Conservation (phyloP, 805 yeast genomes). For the Candida arabinofermentans region DNA sequence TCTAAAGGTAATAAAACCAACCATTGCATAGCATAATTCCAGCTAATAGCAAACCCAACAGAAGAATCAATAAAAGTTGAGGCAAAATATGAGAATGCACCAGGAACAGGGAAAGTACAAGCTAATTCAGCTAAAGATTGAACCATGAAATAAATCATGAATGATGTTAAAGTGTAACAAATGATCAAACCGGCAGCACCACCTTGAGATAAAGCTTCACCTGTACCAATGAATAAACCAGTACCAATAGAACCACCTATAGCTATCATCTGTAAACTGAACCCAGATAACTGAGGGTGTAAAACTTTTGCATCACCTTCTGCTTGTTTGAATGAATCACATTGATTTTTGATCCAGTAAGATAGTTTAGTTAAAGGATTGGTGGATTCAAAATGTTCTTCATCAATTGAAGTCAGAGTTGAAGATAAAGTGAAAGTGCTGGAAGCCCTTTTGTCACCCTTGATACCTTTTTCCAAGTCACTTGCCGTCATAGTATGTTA, state of each 20-base stretch:
- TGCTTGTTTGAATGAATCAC: conserved; percentile 26
- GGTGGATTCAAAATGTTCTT: neutral
- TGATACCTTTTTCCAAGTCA: no score
- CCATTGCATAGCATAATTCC: conserved; percentile 54
- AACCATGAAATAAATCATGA: conserved; percentile 54
- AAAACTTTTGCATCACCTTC: conserved; percentile 22
- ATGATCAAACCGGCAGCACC: conserved; percentile 65
- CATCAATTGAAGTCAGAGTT: neutral
- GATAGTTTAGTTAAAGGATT: neutral
- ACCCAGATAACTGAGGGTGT: conserved; percentile 24
- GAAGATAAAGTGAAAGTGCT: no score
- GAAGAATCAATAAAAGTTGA: conserved; percentile 57
- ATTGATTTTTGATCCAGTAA: conserved; percentile 12
- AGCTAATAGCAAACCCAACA: conserved; percentile 60
- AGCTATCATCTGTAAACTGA: conserved; percentile 61
- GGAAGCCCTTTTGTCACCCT: no score
- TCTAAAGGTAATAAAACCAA: conserved; percentile 48
- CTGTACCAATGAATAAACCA: conserved; percentile 65
- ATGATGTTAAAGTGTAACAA: conserved; percentile 50
- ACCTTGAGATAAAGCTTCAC: conserved; percentile 51
- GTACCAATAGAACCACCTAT: conserved; percentile 69
- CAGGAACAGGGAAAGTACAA: conserved; percentile 58
- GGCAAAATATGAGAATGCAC: conserved; percentile 61
- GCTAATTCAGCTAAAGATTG: conserved; percentile 62
- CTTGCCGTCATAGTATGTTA: no score